Percentiles rank a stretch among this genome's conserved stretches.
Evolutionary conservation across 1,139 yeast genomes (phyloP).

Genomic region (Nadsonia starkeyi-henricii): DNA sequence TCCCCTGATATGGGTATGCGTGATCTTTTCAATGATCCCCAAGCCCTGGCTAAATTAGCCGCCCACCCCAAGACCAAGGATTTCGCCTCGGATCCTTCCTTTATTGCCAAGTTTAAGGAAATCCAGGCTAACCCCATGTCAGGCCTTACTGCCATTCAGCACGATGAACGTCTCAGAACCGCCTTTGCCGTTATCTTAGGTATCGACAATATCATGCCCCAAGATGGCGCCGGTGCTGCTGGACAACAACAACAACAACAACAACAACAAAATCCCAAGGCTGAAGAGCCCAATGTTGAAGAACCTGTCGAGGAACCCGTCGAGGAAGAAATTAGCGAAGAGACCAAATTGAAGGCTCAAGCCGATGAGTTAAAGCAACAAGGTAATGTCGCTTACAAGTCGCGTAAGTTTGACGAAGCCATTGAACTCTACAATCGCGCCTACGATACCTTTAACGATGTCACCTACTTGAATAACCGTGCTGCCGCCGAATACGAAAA

Average conservation of each 20-base stretch:
- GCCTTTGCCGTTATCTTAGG: conserved; percentile 83
- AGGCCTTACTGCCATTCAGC: conserved; percentile 39
- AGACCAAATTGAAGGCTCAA: conserved; percentile 24
- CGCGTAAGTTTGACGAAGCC: conserved; percentile 85
- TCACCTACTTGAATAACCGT: conserved; percentile 87
- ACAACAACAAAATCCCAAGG: conserved; percentile 16
- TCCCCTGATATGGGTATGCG: conserved; percentile 67
- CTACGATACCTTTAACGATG: conserved; percentile 69
- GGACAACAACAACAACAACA: conserved; percentile 9
- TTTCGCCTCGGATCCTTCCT: conserved; percentile 73
- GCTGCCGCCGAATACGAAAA: conserved; percentile 97
- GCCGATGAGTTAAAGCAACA: conserved; percentile 76
- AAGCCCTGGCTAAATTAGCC: conserved; percentile 58
- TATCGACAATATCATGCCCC: conserved; percentile 29
- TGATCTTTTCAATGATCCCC: conserved; percentile 68
- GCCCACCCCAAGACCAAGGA: conserved; percentile 80
- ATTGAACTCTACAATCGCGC: conserved; percentile 77
- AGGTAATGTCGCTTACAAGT: conserved; percentile 79
- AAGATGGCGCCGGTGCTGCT: conserved; percentile 11
- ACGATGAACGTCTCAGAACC: conserved; percentile 81
- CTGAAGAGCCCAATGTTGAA: conserved; percentile 6
- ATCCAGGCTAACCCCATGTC: conserved; percentile 66
- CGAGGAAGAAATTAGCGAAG: conserved; percentile 20
- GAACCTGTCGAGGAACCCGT: conserved; percentile 16
- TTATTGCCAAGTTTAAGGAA: conserved; percentile 56